Base-by-base conservation (phyloP, 2,329 filamentous ascomycete genomes). In the Sordariomycetes sp. region DNA sequence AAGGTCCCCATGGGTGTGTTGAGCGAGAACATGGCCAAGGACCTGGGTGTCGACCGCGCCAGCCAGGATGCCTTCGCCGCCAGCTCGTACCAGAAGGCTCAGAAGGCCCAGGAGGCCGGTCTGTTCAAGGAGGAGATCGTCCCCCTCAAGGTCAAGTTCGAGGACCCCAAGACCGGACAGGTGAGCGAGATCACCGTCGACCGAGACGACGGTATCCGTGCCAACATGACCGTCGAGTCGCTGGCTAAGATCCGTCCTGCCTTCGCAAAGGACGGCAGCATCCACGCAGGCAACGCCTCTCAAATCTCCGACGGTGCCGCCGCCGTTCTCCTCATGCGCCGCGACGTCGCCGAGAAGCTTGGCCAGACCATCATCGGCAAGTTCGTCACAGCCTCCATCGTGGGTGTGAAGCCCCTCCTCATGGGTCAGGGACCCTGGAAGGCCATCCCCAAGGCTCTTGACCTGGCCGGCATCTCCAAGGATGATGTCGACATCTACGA, bases 351-450 rank as follows among this genome's bases (percentile, higher is more conserved):
- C 32, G 81, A 94, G 69, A 74, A 75, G 45, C 81, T 96, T 12
- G 86, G 86, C 38, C 90, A 95, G 68, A 72, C 72, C 37, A 86
- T 96, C 60, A 65, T 96, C 18, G 92, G 90, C 60, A 96, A 95
- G 70, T 95, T 82, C 58, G 86, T 95, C 18, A 70, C 82, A 31
- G 84, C 86, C 26, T 82, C 82, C 39, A 69, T 95, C 33, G 86
- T 90, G 31, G 92, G 92, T 47, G 87, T 96, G 39, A 78, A 85
- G 53, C 92, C 92, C 27, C 73, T 95, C 37, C 80, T 96, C 46
- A 96, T 98, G 92, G 92, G 92, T 42, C 71, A 94, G 46, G 92
- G 92, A 2, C 92, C 92, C 33, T 94, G 86, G 77, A 88, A 88
- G 62, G 88, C 92, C 37, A 96, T 98, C 51, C 92, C 92, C 44